These are phyloP conservation scores for Heliosperma pusillum DNA, from an alignment of 148 eudicot genomes.

Conservation along the genomic window DNA sequence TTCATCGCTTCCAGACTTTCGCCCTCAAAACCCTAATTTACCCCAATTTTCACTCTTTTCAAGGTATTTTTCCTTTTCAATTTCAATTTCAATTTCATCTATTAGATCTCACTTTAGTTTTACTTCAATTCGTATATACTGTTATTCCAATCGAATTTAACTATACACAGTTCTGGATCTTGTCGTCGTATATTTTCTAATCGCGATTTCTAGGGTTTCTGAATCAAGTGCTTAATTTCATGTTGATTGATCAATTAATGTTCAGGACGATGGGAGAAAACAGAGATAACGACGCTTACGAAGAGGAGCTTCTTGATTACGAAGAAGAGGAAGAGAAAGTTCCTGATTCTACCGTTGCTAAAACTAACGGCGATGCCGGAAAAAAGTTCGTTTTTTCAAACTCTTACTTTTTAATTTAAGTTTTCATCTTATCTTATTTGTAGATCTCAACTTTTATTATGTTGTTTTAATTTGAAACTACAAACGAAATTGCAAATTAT, in stretches of 20 bases:
- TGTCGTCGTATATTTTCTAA: not conserved
- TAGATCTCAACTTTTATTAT: not conserved
- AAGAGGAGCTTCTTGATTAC: constrained; percentile 62
- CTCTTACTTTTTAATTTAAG: not conserved
- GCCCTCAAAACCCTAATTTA: constrained; percentile 3
- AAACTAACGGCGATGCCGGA: constrained; percentile 48
- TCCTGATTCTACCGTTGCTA: constrained; percentile 38
- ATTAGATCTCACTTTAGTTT: not conserved
- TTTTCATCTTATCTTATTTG: not conserved
- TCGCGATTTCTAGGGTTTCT: not conserved
- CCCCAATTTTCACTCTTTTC: not conserved
- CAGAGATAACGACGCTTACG: constrained; percentile 51
- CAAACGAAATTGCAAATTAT: no score
- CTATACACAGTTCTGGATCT: not conserved
- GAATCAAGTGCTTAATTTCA: no score
- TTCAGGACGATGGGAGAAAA: constrained; percentile 41
- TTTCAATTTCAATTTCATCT: not conserved
- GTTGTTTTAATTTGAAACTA: not conserved
- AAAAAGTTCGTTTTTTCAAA: constrained; percentile 36
- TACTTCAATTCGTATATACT: not conserved
- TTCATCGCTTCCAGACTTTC: not conserved
- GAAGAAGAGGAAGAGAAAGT: not conserved
- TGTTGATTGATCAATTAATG: not conserved
- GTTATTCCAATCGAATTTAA: not conserved
- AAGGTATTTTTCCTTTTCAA: not conserved